A percentile compares a stretch with the other conserved stretches of the same genome.
Conservation (phyloP, 208 protist species). For the Naegleria lovaniensis region DNA sequence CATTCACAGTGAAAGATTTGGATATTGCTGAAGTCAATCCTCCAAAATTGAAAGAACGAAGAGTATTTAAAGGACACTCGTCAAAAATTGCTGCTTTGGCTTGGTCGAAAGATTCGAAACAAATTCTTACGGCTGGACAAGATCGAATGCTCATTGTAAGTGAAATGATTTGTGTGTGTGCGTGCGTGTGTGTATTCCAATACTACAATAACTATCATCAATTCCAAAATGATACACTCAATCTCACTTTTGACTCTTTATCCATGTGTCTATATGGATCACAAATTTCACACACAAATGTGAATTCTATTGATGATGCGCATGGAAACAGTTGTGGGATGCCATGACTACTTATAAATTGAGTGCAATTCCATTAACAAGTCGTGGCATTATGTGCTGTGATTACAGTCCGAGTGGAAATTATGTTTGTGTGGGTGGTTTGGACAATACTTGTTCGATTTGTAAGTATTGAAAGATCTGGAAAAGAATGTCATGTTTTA, state of each 20-base stretch:
- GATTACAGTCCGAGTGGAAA: conserved; percentile 57
- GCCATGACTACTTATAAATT: conserved; percentile 61
- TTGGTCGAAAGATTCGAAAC: conserved; percentile 54
- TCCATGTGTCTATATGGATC: too few species aligned
- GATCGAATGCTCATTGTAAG: conserved; percentile 63
- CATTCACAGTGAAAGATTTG: conserved; percentile 30
- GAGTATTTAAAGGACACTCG: conserved; percentile 57
- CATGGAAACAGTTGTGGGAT: conserved; percentile 56
- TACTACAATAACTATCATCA: too few species aligned
- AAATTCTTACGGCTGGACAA: conserved; percentile 61
- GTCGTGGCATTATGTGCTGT: conserved; percentile 47
- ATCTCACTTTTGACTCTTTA: too few species aligned
- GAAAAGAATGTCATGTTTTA: too few species aligned
- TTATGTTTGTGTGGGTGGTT: conserved; percentile 68
- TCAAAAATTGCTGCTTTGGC: conserved; percentile 68
- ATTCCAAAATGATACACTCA: too few species aligned
- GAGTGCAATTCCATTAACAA: conserved; percentile 58
- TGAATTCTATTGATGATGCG: too few species aligned
- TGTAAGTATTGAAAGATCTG: conserved; percentile 57
- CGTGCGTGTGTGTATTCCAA: too few species aligned
- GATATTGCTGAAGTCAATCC: conserved; percentile 34
- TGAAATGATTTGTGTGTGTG: not conserved
- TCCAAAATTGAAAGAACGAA: conserved; percentile 42
- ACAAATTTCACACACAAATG: too few species aligned
- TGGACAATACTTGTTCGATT: conserved; percentile 71